Base-by-base conservation (phyloP, 352 stramenopile genomes). In the Phytophthora meadii region DNA sequence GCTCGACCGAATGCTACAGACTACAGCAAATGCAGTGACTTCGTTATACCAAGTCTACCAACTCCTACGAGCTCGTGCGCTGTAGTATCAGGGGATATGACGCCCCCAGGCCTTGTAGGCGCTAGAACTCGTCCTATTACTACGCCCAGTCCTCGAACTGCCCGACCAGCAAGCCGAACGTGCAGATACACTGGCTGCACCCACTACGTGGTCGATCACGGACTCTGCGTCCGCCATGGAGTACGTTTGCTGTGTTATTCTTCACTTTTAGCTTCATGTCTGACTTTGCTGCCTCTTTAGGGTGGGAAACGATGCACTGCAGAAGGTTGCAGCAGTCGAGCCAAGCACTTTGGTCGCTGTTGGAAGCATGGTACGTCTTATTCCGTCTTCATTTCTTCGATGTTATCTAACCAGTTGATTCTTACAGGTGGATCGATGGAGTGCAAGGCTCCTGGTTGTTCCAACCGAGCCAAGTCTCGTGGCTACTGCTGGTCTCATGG, bases 401-500 rank as follows among this genome's bases (percentile, higher is more conserved):
- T 11, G 17, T 19, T 53, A 14, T 9, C 37, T 63, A 46, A 62
- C 45, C 8, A 36, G 1, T 36, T 3, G 30, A 36, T 5, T 17
- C 2, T 14, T 48, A 24, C 28, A 81, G 73, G 73, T 3, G 83
- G 83, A 7, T 92, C 83, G 9, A 74, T 76, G 1, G 79, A 81
- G 37, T 94, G 85, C 71, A 92, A 87, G 61, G 60, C 85, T n/a
- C 55, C 65, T 0, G 72, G 65, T 5, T 94, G 87, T 54, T 69
- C 74, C 24, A 93, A 93, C 54, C 83, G 85, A 40, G 85, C 84
- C 66, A 92, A 93, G 58, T 90, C 84, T 15, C 68, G 82, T 4
- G 87, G 87, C 28, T 88, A 86, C 52, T 94, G 87, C 66, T 93
- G 85, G 87, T 91, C 79, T 1, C 87, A 94, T 53, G 87, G 87